A percentile compares a stretch with the other conserved stretches of the same genome.
Conservation (phyloP, 176 grass and related monocot species). For the Eleusine indica region DNA sequence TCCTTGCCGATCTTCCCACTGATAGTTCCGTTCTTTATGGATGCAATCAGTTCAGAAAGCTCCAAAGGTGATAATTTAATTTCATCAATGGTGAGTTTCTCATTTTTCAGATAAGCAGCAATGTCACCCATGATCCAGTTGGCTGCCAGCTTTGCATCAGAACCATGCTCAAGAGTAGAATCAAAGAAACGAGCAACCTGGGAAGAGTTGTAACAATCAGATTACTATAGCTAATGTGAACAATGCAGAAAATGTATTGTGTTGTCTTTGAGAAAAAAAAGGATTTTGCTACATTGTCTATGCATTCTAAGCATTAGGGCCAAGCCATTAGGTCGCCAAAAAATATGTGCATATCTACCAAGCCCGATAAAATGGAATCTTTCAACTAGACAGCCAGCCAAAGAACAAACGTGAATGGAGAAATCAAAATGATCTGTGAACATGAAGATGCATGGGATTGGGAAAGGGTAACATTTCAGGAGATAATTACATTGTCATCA, state of each 20-base stretch:
- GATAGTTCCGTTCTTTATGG: constrained; percentile 86
- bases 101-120: constrained; percentile 89
- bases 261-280: background rate
- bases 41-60: constrained; percentile 73
- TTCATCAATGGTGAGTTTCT: constrained; percentile 72
- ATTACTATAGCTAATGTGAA: constrained; percentile 24
- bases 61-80: constrained; percentile 88
- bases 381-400: background rate
- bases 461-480: constrained; percentile 17
- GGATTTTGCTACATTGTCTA: background rate
- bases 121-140: constrained; percentile 99
- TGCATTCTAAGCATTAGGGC: background rate
- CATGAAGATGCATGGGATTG: constrained; percentile 11
- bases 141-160: constrained; percentile 83
- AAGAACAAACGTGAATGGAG: background rate
- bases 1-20: constrained; percentile 98
- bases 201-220: constrained; percentile 34
- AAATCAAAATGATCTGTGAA: constrained; percentile 4
- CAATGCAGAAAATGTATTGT: constrained; percentile 17
- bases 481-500: constrained; percentile 73
- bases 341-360: constrained; percentile 24
- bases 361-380: constrained; percentile 20
- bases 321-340: background rate
- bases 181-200: constrained; percentile 93
- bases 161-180: constrained; percentile 71